Evolutionary conservation across 805 yeast genomes (phyloP).

Genomic region (Metschnikowia arizonensis): DNA sequence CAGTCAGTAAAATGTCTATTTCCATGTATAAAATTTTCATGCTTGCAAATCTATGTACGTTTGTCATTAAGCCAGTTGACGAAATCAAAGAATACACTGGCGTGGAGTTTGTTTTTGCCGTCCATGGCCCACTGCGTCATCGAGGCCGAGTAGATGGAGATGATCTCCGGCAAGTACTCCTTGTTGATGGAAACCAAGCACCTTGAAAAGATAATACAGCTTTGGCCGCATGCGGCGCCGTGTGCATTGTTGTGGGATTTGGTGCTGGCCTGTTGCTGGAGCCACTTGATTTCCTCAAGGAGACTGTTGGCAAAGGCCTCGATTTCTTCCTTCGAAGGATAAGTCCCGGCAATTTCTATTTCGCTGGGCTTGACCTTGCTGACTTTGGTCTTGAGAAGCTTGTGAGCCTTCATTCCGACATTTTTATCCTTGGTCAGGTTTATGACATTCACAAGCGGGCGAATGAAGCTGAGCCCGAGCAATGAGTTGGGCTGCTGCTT

Average conservation of each 20-base stretch:
- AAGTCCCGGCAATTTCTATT: conserved; percentile 19
- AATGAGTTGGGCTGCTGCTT: conserved; percentile 41
- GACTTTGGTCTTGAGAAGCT: conserved; percentile 57
- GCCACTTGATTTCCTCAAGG: conserved; percentile 29
- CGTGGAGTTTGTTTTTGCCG: conserved; percentile 44
- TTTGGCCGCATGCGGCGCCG: conserved; percentile 56
- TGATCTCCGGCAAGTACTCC: conserved; percentile 38
- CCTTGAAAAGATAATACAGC: conserved; percentile 64
- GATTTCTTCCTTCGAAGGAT: conserved; percentile 16
- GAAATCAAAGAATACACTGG: conserved; percentile 67
- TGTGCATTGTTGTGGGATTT: conserved; percentile 47
- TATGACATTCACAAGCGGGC: conserved; percentile 59
- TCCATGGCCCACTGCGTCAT: conserved; percentile 59
- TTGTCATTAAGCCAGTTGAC: conserved; percentile 62
- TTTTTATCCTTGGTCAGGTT: conserved; percentile 63
- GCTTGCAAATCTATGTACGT: neutral
- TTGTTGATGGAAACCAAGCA: conserved; percentile 39
- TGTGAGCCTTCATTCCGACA: conserved; percentile 72
- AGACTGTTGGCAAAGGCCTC: conserved; percentile 20
- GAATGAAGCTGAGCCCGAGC: conserved; percentile 42
- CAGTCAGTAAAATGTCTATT: too few relatives aligned
- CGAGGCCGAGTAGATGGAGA: conserved; percentile 53
- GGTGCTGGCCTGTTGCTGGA: conserved; percentile 44
- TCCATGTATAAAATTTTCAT: neutral
- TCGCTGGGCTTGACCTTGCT: conserved; percentile 43